Conservation (phyloP, 1,139 yeast genomes). For the Blastobotrys ciferrii region DNA sequence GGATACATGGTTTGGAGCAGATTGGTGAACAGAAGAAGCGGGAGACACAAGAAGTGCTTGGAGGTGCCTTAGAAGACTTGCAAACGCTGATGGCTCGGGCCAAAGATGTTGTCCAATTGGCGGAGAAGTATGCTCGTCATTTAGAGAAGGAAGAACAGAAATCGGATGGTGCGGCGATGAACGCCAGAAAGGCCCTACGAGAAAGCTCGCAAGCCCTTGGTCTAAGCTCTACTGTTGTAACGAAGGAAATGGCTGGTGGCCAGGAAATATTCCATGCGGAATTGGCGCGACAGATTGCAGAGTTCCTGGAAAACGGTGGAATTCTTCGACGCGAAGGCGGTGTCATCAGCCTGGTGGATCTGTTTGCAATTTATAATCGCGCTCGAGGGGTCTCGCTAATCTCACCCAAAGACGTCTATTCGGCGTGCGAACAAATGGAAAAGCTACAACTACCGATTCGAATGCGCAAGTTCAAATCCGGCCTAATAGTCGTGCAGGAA, state of each 20-base stretch:
- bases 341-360: conserved; percentile 56
- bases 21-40: conserved; percentile 55
- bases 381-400: conserved; percentile 58
- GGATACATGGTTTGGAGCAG: conserved; percentile 71
- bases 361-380: conserved; percentile 60
- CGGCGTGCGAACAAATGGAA: conserved; percentile 51
- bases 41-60: conserved; percentile 61
- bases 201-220: conserved; percentile 36
- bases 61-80: conserved; percentile 71
- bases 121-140: conserved; percentile 47
- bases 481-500: conserved; percentile 48
- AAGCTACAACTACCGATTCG: conserved; percentile 46
- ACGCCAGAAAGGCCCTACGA: conserved; percentile 31
- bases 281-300: conserved; percentile 57
- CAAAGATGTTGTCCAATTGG: conserved; percentile 64
- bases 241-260: conserved; percentile 41
- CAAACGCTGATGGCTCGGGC: conserved; percentile 77
- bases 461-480: conserved; percentile 42
- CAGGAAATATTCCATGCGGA: conserved; percentile 45
- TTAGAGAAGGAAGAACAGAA: conserved; percentile 27
- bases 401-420: conserved; percentile 55
- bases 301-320: conserved; percentile 43
- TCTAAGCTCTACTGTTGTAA: conserved; percentile 36
- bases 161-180: conserved; percentile 12
- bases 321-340: conserved; percentile 51